Evolutionary conservation across 768 basidiomycete species (phyloP), one percentile per base, ranked within the genome.

Genomic region (Candolleomyces aberdarensis): DNA sequence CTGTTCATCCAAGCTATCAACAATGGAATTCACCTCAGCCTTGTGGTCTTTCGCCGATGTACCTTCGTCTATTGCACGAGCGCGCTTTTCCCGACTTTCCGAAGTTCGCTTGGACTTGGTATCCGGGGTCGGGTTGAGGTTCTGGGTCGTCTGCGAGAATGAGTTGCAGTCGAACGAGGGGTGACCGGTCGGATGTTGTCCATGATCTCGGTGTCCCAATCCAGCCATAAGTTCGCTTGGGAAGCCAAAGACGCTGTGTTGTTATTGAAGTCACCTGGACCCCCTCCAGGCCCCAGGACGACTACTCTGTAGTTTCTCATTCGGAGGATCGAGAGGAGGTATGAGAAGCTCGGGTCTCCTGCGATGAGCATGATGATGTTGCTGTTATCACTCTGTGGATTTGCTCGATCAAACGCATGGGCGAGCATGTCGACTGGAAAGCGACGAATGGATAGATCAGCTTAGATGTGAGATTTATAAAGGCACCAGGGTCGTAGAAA

Each of bases 171-270:
- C 5, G 36, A 36, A 36, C 36, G 36, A 36, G 36, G 36, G 11
- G 6, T 36, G 36, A 26, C 26, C 26, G 26, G 26, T 26, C 26
- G 26, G 26, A 36, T 36, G 36, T 9, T 20, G 20, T 31, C 71
- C 13, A 83, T 64, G 47, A 82, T 65, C 20, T 76, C 76, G n/a
- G 67, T 60, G 43, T 64, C 65, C 74, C 71, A 88, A 59, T 84
- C 81, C 32, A 85, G 66, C 41, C 78, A 76, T 5, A 77, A 67
- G 0, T 85, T 82, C 0, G 85, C 86, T 58, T 87, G 85, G 43
- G 75, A 75, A 59, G 77, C 81, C 43, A 88, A 72, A 62, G 77
- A 81, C 17, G 71, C 66, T 8, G 36, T 3, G 36, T 36, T 32
- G 32, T 32, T 36, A 41, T 83, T 43, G 9, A 1, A 36, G 77